Evolutionary conservation across 805 yeast species (phyloP).

Genomic region (Nakazawaea molendinolei): DNA sequence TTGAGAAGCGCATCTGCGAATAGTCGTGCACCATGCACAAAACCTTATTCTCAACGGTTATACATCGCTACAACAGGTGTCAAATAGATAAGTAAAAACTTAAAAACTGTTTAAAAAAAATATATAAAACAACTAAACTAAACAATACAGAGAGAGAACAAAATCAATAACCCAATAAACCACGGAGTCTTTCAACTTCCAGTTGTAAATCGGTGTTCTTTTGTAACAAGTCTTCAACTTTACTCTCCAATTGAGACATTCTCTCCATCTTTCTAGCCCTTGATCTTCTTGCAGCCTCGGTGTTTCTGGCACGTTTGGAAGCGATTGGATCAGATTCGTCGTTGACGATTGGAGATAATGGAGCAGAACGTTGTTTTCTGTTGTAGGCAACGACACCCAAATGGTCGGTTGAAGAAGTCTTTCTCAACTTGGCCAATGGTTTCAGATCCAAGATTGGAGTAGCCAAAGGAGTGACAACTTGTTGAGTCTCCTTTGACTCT

Average conservation of each 20-base stretch:
- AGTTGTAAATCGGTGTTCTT: conserved; percentile 54
- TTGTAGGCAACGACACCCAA: conserved; percentile 72
- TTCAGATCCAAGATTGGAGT: conserved; percentile 28
- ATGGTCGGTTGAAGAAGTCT: conserved; percentile 37
- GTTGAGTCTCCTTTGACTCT: conserved; percentile 5
- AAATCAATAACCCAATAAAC: conserved; percentile 5
- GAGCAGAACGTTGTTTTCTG: conserved; percentile 68
- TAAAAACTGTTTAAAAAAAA: not conserved
- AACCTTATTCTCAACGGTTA: too few species aligned
- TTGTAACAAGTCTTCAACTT: conserved; percentile 57
- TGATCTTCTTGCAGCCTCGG: conserved; percentile 96
- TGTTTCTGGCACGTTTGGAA: conserved; percentile 89
- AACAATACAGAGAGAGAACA: not conserved
- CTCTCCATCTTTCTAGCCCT: conserved; percentile 90
- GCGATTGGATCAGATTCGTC: conserved; percentile 59
- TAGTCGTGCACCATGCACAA: too few species aligned
- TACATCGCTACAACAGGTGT: too few species aligned
- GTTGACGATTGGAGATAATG: conserved; percentile 62
- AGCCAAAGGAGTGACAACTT: conserved; percentile 19
- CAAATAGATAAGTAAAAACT: too few species aligned
- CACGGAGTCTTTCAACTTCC: conserved; percentile 46
- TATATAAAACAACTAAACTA: not conserved
- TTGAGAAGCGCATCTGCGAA: too few species aligned
- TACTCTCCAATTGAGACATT: conserved; percentile 74
- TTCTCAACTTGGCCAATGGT: not conserved